phyloP scores from a whole-genome alignment of 2,329 filamentous ascomycete species.

The Aureobasidium namibiae region DNA sequence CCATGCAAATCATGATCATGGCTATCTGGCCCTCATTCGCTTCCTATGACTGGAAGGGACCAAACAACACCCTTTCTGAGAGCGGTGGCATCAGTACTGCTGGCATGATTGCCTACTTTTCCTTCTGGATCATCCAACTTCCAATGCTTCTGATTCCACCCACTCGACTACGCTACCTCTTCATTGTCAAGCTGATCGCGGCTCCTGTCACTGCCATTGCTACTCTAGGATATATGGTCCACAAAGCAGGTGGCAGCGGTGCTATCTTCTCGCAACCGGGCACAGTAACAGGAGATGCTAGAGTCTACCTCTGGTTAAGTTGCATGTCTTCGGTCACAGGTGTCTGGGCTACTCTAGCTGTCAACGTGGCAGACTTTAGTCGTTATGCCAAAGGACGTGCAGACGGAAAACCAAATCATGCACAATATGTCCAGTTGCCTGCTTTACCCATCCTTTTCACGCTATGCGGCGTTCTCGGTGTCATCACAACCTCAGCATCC shows the following conservation, averaged over 20 bases:
- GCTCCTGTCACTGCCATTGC: slow-evolving; percentile 17
- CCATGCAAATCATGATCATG: slow-evolving; percentile 43
- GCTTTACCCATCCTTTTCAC: slow-evolving; percentile 45
- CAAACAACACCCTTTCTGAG: slow-evolving; percentile 31
- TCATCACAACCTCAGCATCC: slow-evolving; percentile 50
- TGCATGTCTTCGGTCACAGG: slow-evolving; percentile 24
- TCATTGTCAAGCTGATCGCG: slow-evolving; percentile 36
- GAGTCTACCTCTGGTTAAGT: slow-evolving; percentile 23
- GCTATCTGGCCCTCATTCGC: slow-evolving; percentile 45
- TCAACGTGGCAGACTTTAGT: slow-evolving; percentile 30
- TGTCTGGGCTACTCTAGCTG: slow-evolving; percentile 27
- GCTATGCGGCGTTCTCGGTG: slow-evolving; percentile 43
- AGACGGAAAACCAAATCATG: slow-evolving; percentile 14
- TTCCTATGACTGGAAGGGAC: slow-evolving; percentile 18
- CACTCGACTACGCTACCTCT: slow-evolving; percentile 45
- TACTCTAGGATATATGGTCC: slow-evolving; percentile 14
- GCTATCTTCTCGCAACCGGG: slow-evolving; percentile 25
- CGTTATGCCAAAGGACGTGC: slow-evolving; percentile 20
- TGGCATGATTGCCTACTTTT: slow-evolving; percentile 48
- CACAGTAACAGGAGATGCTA: slow-evolving; percentile 19
- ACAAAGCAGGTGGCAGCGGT: slow-evolving; percentile 23
- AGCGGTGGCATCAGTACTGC: slow-evolving; percentile 48
- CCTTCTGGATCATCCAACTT: slow-evolving; percentile 50
- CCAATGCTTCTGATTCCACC: slow-evolving; percentile 49
- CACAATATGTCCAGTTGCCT: slow-evolving; percentile 29